phyloP scores from a whole-genome alignment of 345 rosid genomes.

The Acer yangbiense region DNA sequence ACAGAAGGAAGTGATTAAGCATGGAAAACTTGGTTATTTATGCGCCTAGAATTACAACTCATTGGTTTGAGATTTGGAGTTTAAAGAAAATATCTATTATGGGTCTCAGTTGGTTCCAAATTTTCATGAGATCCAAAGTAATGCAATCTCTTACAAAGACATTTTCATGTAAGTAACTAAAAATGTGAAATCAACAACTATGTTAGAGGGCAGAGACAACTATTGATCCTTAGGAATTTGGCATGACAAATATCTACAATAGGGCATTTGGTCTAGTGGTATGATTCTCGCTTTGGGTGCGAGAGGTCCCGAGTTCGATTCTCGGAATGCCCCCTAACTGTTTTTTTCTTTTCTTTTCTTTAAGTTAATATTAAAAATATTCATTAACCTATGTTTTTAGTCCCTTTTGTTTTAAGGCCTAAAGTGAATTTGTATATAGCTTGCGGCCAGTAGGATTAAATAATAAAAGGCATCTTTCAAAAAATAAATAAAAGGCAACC shows the following conservation, averaged over 20 bases:
- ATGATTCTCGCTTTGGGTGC: slow-evolving; percentile 92
- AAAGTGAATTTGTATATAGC: neutral
- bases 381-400: neutral
- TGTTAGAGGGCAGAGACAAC: neutral
- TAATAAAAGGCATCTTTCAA: no score
- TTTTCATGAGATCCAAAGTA: neutral
- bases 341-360: neutral
- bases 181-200: slow-evolving; percentile 1
- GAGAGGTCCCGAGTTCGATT: slow-evolving; percentile 78
- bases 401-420: neutral
- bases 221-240: neutral
- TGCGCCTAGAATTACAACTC: no score
- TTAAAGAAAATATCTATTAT: neutral
- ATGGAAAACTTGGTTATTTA: no score
- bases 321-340: slow-evolving; percentile 60
- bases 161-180: neutral
- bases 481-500: no score
- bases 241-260: neutral
- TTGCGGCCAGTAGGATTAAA: no score
- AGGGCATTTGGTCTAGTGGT: slow-evolving; percentile 82
- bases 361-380: neutral
- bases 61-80: neutral
- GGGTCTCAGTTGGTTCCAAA: neutral
- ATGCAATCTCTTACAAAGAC: neutral
- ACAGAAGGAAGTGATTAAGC: neutral